Evolutionary conservation across 768 basidiomycete genomes (phyloP), one percentile per base, ranked within the genome.

Genomic region (Porphyrellus cyaneotinctus): DNA sequence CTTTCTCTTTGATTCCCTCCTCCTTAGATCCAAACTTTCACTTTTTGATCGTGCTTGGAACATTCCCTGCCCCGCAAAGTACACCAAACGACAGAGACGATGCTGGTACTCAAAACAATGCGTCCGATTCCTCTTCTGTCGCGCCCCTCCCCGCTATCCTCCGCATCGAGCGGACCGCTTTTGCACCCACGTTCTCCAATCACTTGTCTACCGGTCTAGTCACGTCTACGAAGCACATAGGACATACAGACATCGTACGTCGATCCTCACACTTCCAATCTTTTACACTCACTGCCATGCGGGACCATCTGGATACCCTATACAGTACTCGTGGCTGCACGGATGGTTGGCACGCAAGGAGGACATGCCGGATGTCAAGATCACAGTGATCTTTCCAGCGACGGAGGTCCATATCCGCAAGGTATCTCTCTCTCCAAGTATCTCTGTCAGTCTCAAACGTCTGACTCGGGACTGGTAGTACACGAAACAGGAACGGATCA

Each of bases 321-420:
- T 15, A 11, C 59, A 94, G 91, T 95, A 95, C 69, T 76, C 83
- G 14, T 94, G 90, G 85, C 67, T 84, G 31, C 81, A 87, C 52
- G 91, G 78, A 3, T 92, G 87, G 84, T 63, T 89, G n/a, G 58
- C 62, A 55, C 62, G n/a, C 57, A 63, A 15, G 35, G 57, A 55
- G 36, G 71, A 64, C 36, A 24, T 64, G 3, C 78, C 84, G 2
- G 94, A 97, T 59, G 72, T 93, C 52, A 91, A 91, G 71, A 79
- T 98, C 58, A 88, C 84, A 55, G 74, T 93, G 17, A 85, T 97
- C 47, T 88, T 79, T 56, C 95, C 95, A 15, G 92, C 92, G 2
- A 97, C 92, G 0, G 88, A 93, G 9, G 81, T 85, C 4, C 94
- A 98, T 64, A 85, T 98, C 52, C 79, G 78, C 55, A 97, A 97